A percentile compares a stretch with the other conserved stretches of the same genome.
These are phyloP conservation scores for Parathielavia appendiculata DNA, from an alignment of 495 filamentous ascomycete species.

Conservation along the genomic window DNA sequence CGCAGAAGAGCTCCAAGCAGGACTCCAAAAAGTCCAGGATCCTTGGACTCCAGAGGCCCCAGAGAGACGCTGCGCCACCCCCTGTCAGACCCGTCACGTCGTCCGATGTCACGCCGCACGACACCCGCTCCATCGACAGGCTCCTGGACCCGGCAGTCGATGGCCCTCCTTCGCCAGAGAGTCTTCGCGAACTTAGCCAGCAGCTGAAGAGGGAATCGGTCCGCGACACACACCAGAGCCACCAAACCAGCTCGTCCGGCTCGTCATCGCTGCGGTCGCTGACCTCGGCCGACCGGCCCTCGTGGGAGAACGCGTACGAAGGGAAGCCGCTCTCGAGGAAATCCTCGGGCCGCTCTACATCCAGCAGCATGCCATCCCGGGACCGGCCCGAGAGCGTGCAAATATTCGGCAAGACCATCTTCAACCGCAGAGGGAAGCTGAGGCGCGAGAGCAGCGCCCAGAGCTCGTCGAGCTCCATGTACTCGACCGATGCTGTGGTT, in stretches of 20 bases:
- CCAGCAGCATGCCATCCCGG: slow-evolving; percentile 40
- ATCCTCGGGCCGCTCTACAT: slow-evolving; percentile 46
- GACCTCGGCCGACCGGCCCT: slow-evolving; percentile 35
- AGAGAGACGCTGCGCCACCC: slow-evolving; percentile 10
- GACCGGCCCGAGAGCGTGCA: slow-evolving; percentile 52
- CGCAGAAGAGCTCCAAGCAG: slow-evolving; percentile 23
- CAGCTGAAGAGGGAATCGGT: slow-evolving; percentile 46
- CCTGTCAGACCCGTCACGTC: slow-evolving; percentile 16
- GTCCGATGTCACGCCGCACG: slow-evolving; percentile 18
- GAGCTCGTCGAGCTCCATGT: slow-evolving; percentile 38
- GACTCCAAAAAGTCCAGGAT: slow-evolving; percentile 10
- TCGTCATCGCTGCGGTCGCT: slow-evolving; percentile 44
- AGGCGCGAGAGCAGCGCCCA: slow-evolving; percentile 42
- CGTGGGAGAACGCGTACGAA: slow-evolving; percentile 43
- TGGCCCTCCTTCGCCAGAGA: slow-evolving; percentile 51
- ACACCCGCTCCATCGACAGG: slow-evolving; percentile 29
- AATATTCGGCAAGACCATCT: slow-evolving; percentile 51
- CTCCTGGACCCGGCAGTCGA: slow-evolving; percentile 47
- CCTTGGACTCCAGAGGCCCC: slow-evolving; percentile 9
- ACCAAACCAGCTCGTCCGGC: slow-evolving; percentile 45
- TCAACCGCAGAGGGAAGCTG: slow-evolving; percentile 40
- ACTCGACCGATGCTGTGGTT: slow-evolving; percentile 31
- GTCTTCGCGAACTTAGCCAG: slow-evolving; percentile 47
- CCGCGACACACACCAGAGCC: slow-evolving; percentile 40
- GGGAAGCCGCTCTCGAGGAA: slow-evolving; percentile 42